Evolutionary conservation across 805 yeast species (phyloP), one percentile per base, ranked within the genome.

Genomic region (Komagataella pastoris): DNA sequence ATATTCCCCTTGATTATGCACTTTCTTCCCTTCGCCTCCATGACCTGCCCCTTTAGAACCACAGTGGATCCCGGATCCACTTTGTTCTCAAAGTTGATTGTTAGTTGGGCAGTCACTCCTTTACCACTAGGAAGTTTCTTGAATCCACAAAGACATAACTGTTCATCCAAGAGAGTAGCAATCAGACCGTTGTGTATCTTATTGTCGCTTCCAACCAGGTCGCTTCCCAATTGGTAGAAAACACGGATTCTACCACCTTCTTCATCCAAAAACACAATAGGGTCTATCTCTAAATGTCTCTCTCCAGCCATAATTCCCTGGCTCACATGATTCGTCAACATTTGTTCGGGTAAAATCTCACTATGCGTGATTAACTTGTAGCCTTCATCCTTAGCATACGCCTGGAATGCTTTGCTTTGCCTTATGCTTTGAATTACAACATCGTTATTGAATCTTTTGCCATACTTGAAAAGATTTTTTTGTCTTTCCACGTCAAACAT

Each of bases 81-180:
- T 55, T 73, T 75, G 46, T 74, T 73, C n/a, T 61, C 54, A 65
- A 88, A 91, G 50, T 84, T 72, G 7, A 91, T 71, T 2, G 75
- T 66, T 47, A 91, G 69, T 50, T 73, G 75, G 0, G 96, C 99
- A 0, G 99, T 91, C 21, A 93, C 96, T 12, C 98, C 99, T 50
- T 84, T 73, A 52, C 80, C 76, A 53, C 81, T 79, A 1, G 98
- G 98, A 10, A 91, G 70, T 24, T 75, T 68, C 3, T 88, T 80
- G 62, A 89, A 91, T 14, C 97, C 98, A 60, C 95, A 85, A 47
- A 80, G 73, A 59, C 96, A 88, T 24, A 91, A 68, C 0, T 85
- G 83, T 62, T 90, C 97, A 65, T 91, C 98, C 51, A 91, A 55
- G 12, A 91, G 64, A 1, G 95, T 81, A 2, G 95, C 76, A 4